Percentiles rank a stretch among this genome's conserved stretches.
These are phyloP conservation scores for Phytophthora foliorum DNA, from an alignment of 352 stramenopile species.

Conservation along the genomic window DNA sequence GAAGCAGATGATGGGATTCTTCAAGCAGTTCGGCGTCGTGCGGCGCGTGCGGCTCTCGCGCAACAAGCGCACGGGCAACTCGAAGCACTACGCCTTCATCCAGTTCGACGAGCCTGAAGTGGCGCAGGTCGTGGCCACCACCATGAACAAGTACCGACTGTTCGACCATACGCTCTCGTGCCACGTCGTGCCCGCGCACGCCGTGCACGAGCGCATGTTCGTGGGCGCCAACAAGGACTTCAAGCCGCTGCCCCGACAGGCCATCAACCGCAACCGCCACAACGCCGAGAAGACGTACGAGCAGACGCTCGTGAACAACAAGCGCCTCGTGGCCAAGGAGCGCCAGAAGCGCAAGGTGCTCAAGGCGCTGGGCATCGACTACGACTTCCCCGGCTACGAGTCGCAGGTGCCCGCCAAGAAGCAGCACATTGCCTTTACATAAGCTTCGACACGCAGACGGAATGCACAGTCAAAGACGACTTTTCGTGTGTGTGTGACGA, in stretches of 20 bases:
- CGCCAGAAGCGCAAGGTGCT: slow-evolving; percentile 82
- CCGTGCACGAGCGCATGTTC: slow-evolving; percentile 92
- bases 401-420: slow-evolving; percentile 75
- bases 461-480: slow-evolving; percentile 11
- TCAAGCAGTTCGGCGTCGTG: slow-evolving; percentile 97
- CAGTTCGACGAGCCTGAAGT: slow-evolving; percentile 96
- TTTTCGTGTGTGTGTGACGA: background rate
- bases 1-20: slow-evolving; percentile 95
- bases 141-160: slow-evolving; percentile 97
- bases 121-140: slow-evolving; percentile 93
- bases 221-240: slow-evolving; percentile 87
- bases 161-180: slow-evolving; percentile 95
- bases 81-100: slow-evolving; percentile 97
- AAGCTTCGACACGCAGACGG: slow-evolving; percentile 17
- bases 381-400: slow-evolving; percentile 85
- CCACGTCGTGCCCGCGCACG: slow-evolving; percentile 89
- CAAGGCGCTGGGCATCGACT: slow-evolving; percentile 84
- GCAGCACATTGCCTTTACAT: slow-evolving; percentile 81
- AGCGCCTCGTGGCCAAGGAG: slow-evolving; percentile 82
- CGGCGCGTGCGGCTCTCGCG: slow-evolving; percentile 93
- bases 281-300: slow-evolving; percentile 86
- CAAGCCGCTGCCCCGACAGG: slow-evolving; percentile 71
- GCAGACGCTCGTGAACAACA: slow-evolving; percentile 73
- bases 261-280: slow-evolving; percentile 81
- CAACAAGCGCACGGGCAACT: slow-evolving; percentile 95